Base-by-base conservation (phyloP, 305 asterid species). In the Solanum hybrid region DNA sequence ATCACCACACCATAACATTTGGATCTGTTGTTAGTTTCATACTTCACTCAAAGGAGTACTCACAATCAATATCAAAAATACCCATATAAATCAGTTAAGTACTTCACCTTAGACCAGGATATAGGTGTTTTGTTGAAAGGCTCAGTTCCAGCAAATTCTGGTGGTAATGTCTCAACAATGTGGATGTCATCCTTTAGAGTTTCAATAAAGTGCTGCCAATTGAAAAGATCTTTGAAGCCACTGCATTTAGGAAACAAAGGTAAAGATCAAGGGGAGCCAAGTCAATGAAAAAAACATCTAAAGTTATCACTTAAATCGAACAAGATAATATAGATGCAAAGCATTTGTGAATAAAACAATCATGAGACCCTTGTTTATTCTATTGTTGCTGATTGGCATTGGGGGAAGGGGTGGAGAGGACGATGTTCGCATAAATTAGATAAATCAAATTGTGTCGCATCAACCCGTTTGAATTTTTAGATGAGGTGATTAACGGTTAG, bases 141-240 rank as follows among this genome's bases (percentile, higher is more conserved):
- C 94, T 97, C 98, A 73, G 94, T 89, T 89, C 93, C 97, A n/a
- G 95, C 93, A 94, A 94, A 94, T 91, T 95, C 98, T 61, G 95
- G 94, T 76, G 99, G 99, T 88, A 97, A 87, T 82, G 90, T 89
- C 88, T 97, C 99, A 24, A 96, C 93, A 89, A 97, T 92, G 92
- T 95, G 96, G 93, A 96, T 91, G 90, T 95, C 98, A 86, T 95
- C 98, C 94, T 94, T 94, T 88, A 97, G 94, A 34, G 96, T 91
- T 91, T 95, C 95, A 84, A 97, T 96, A 93, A 97, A 97, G 93
- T 96, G 94, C 92, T 95, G 93, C 99, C 99, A 96, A 93, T 97
- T 96, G 90, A 97, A 97, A n/a, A 97, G 93, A 95, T 97, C 99
- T 93, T 96, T 94, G 90, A 97, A 97, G 94, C 98, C 99, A 92